Percentiles rank a stretch among this genome's conserved stretches.
phyloP scores from a whole-genome alignment of 129 eudicot species.

The Helianthus annuus region HanXRQr2.0-SUNRISE NC_035449.2:20398225-20398724 shows the following conservation, averaged over 20 bases:
- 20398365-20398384: too few species aligned
- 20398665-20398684: conserved; percentile 1
- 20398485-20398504: background rate
- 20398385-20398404: too few species aligned
- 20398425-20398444: background rate
- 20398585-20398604: background rate
- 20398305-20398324: conserved; percentile 6
- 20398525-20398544: conserved; percentile 10
- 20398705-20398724: background rate
- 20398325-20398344: background rate
- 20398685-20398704: conserved; percentile 13
- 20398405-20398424: background rate
- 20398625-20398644: background rate
- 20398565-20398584: background rate
- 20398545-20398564: background rate
- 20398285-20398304: conserved; percentile 5
- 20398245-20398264: background rate
- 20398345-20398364: too few species aligned
- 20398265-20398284: background rate
- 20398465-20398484: background rate
- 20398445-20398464: background rate
- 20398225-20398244: background rate
- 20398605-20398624: background rate
- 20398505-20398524: background rate
- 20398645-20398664: conserved; percentile 15